Evolutionary conservation across 2,329 filamentous ascomycete species (phyloP), one percentile per base, ranked within the genome.

Genomic region (Cladobotryum protrusum): DNA sequence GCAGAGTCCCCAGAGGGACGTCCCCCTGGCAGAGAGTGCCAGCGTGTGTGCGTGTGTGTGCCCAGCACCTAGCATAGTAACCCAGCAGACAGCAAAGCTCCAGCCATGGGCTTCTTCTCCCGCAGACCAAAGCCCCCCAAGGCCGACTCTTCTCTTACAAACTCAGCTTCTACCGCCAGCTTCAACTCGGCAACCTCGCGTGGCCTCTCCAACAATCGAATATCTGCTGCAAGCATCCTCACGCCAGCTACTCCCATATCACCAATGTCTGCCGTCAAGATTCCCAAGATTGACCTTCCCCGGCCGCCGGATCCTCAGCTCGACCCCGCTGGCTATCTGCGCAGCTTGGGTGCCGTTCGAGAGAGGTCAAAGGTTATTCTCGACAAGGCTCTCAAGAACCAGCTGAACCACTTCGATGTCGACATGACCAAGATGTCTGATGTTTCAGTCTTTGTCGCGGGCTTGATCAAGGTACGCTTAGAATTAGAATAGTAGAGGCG

Each of bases 321-420:
- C 59, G 89, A 97, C 66, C 91, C 92, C 17, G 89, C 87, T 19
- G 91, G 85, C 54, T 97, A 97, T 69, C 79, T 99, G 61, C 83
- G 88, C 64, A 96, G 90, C 71, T 82, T 97, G 62, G 83, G 89
- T 61, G 83, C 93, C 24, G 89, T 99, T 20, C 80, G 93, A 55
- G 89, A 96, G 61, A 75, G 90, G 55, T 86, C 81, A 63, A 80
- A 73, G 60, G 72, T 92, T 57, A 76, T 96, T 47, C 77, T 88
- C 53, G 80, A 87, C 55, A 91, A 87, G 72, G 89, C 90, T 9
- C 76, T 87, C 61, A 77, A 76, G 57, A 89, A 95, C 63, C 77
- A 87, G 59, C 77, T 96, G 54, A 81, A 80, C 59, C 91, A 96
- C 66, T 96, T 96, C 61, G 85, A 88, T 56, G 89, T 96, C 43